Evolutionary conservation across 106 monocot species (phyloP).

Genomic region (Dendrobium catenatum): DNA sequence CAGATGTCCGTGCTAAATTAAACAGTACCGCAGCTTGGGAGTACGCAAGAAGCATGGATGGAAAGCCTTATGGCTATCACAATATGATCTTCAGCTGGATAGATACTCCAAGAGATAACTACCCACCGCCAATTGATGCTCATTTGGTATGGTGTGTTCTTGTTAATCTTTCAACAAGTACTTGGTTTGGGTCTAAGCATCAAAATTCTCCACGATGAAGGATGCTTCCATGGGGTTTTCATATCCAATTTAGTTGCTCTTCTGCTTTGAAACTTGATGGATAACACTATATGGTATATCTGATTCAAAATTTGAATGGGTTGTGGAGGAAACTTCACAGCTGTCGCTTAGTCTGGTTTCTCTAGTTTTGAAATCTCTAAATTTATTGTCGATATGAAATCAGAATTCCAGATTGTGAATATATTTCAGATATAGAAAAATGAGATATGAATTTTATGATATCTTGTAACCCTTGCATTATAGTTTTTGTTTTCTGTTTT

Average conservation of each 20-base stretch:
- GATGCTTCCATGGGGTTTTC: neutral
- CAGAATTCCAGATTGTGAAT: neutral
- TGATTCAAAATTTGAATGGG: neutral
- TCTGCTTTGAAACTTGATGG: neutral
- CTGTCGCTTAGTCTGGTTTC: neutral
- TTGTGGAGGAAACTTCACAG: neutral
- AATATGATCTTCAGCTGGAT: conserved; percentile 96
- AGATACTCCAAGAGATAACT: conserved; percentile 65
- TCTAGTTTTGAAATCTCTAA: neutral
- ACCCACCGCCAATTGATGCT: conserved; percentile 70
- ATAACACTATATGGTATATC: neutral
- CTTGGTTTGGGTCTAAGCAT: neutral
- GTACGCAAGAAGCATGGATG: conserved; percentile 69
- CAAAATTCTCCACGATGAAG: neutral
- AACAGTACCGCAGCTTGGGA: conserved; percentile 78
- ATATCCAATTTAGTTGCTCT: neutral
- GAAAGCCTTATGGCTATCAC: conserved; percentile 76
- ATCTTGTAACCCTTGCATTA: neutral
- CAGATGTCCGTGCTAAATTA: conserved; percentile 62
- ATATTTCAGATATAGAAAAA: neutral
- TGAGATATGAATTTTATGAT: neutral
- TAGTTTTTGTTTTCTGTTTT: neutral
- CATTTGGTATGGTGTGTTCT: conserved; percentile 44
- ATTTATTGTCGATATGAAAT: neutral
- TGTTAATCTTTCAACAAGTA: neutral